Base-by-base conservation (phyloP, 257 asterid species). In the Solanum neorickii region DNA sequence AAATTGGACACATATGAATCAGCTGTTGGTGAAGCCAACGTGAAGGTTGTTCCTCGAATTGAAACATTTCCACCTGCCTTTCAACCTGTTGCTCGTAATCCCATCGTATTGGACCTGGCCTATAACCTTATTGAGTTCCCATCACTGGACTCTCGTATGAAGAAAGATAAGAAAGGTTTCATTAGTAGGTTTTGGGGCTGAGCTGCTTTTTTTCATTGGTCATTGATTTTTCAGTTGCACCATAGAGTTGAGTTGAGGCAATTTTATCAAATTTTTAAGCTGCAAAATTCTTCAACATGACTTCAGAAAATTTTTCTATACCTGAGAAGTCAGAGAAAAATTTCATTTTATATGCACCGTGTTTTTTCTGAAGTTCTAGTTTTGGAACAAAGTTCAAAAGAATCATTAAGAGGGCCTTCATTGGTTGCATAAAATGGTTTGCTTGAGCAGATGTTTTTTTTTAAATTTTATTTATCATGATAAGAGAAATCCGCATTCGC, bases 181-280 rank as follows among this genome's bases (percentile, higher is more conserved):
- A 91, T 97, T 8, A 95, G 98, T 82, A 92, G 99, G 98, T 88
- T 97, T 56, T 97, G 96, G 96, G 83, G 98, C 65, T 96, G 93
- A 94, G 60, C 59, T 65, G 39, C 39, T 49, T 49, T 83, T 77
- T 25, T 41, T 18, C 15, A 27, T 59, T 10, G 41, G 13, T 13
- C 73, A 13, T 13, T 86, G 80, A 39, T 86, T 73, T 52, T 25
- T 29, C 59, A 35, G 84, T 21, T 25, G 83, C 73, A 56, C 52
- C 62, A 52, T 60, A 13, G 11, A 14, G 56, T 23, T 35, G 39
- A 14, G 56, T 23, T 59, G 9, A 39, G 62, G 23, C 56, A 75
- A 60, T 88, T 65, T 84, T 44, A 15, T n/a, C 80, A 14, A 49
- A 25, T 27, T 69, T 69, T 74, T 41, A 78, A 44, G 75, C 86